Conservation (phyloP, 2,329 filamentous ascomycete genomes). For the Penicillium corylophilum region DNA sequence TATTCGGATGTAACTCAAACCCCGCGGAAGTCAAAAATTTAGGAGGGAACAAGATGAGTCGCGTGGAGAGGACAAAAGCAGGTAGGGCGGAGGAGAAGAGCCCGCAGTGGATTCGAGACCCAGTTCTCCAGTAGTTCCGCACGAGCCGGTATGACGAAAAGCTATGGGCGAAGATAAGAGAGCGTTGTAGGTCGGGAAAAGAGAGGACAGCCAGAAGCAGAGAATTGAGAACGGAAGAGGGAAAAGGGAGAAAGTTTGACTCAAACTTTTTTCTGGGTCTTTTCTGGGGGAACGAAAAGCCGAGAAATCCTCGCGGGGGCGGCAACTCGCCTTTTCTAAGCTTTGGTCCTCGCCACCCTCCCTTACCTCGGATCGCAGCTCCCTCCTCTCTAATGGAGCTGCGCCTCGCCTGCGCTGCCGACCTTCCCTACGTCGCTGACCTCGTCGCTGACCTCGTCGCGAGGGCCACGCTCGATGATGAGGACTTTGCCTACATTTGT, state of each 20-base stretch:
- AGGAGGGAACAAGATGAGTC: not conserved
- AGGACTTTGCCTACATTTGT: conserved; percentile 13
- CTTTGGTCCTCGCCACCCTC: not conserved
- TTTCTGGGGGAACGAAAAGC: not conserved
- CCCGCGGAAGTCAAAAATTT: not conserved
- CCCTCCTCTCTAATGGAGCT: not conserved
- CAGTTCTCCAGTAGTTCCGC: conserved; percentile 1
- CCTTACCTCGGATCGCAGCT: not conserved
- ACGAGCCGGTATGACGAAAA: not conserved
- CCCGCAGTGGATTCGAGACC: conserved; percentile 5
- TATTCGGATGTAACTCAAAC: conserved; percentile 9
- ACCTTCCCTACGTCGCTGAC: conserved; percentile 12
- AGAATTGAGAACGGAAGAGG: not conserved
- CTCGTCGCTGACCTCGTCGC: conserved; percentile 15
- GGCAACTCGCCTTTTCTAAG: not conserved
- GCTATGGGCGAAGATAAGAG: not conserved
- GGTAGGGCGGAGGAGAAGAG: conserved; percentile 4
- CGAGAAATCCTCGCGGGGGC: not conserved
- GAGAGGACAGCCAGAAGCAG: not conserved
- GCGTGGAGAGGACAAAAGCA: conserved; percentile 1
- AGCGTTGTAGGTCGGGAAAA: not conserved
- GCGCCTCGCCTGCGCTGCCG: conserved; percentile 1
- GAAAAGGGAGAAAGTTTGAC: not conserved
- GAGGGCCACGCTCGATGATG: conserved; percentile 15
- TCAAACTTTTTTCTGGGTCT: not conserved